These are phyloP conservation scores for Ambrosiella xylebori DNA, from an alignment of 2,329 filamentous ascomycete genomes.

Conservation along the genomic window DNA sequence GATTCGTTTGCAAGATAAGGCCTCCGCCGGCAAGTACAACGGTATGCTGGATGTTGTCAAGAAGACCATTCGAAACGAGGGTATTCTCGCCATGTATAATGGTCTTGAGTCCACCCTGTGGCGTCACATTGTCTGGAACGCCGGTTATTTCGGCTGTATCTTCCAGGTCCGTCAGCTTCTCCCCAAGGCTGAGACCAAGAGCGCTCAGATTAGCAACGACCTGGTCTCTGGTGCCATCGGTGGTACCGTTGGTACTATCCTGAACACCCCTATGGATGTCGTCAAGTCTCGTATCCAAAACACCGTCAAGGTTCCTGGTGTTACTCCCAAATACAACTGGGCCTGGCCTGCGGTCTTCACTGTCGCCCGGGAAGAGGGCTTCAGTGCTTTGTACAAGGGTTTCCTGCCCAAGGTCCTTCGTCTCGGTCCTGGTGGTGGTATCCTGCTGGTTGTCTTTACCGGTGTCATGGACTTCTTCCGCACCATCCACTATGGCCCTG, in stretches of 20 bases:
- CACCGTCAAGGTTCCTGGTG: conserved; percentile 64
- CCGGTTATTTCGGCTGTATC: conserved; percentile 95
- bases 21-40: conserved; percentile 73
- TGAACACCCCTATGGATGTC: conserved; percentile 94
- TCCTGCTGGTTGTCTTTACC: conserved; percentile 74
- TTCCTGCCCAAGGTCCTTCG: conserved; percentile 75
- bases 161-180: conserved; percentile 84
- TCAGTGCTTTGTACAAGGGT: conserved; percentile 85
- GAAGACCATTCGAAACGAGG: conserved; percentile 73
- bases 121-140: conserved; percentile 82
- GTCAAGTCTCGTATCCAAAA: conserved; percentile 99
- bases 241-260: conserved; percentile 71
- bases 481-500: conserved; percentile 27
- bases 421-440: conserved; percentile 41
- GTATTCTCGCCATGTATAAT: conserved; percentile 80
- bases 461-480: conserved; percentile 87
- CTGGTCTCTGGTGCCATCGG: conserved; percentile 72
- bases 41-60: conserved; percentile 64
- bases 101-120: conserved; percentile 92
- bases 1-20: conserved; percentile 92
- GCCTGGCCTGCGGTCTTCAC: conserved; percentile 75
- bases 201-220: conserved; percentile 69
- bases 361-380: conserved; percentile 85
- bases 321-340: conserved; percentile 94
- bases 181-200: conserved; percentile 66